Base-by-base conservation (phyloP, 2,329 filamentous ascomycete species). In the Sordariomycetes sp. region DNA sequence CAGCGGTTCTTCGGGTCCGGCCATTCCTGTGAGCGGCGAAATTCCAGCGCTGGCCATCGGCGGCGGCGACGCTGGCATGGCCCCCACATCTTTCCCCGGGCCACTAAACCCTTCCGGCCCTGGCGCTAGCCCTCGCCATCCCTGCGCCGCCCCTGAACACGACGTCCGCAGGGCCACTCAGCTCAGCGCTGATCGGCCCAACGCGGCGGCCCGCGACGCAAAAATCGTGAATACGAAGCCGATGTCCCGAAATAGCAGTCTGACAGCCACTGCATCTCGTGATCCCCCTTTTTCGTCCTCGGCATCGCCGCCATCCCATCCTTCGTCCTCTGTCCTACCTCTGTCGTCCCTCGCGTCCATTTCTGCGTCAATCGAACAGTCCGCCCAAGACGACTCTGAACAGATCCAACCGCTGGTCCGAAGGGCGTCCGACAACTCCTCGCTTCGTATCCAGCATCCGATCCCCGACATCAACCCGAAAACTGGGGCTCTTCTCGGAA, bases 401-500 rank as follows among this genome's bases (percentile, higher is more conserved):
- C 59, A 55, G 0, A 68, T 71, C 43, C 68, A 74, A 54, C 75
- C 78, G 60, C 75, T 81, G 60, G 67, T 80, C 55, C 73, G 77
- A 46, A 76, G 76, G 12, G 71, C 73, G 2, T 78, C 74, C 59
- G 66, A 73, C 58, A 76, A 69, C 61, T 73, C 71, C 57, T 72
- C 71, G 55, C 70, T 76, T 16, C 70, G 72, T 34, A 71, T 84
- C 53, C 74, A 75, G 62, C 83, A 87, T 66, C 84, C 83, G 34
- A 77, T 78, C 2, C 83, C 86, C 57, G 85, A 88, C 66, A 72
- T 82, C 54, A 81, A 81, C 67, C 77, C 78, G 55, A 77, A 84
- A 59, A 81, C 85, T 59, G 82, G 80, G 28, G 82, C 82, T 35
- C 85, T 82, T 67, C 72, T 79, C 20, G 79, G 79, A 67, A 90